Conservation (phyloP, 306 rosid genomes). For the Adenanthera pavonina region DNA sequence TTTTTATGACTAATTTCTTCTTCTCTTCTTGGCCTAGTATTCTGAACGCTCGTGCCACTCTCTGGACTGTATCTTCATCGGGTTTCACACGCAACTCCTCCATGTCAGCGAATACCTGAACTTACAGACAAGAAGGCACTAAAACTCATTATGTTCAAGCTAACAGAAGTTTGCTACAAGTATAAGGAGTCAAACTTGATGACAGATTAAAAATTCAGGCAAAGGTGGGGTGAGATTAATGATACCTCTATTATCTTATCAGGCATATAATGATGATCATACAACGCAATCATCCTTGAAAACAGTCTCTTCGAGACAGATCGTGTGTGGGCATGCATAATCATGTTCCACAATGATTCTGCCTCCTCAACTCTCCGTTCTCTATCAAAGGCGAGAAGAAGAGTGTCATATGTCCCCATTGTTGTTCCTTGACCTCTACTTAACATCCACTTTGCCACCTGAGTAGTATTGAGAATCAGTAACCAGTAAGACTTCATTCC, state of each 20-base stretch:
- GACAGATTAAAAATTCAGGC: constrained; percentile 19
- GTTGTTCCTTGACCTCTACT: constrained; percentile 97
- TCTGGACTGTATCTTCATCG: constrained; percentile 82
- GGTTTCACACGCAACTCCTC: constrained; percentile 82
- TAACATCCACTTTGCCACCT: constrained; percentile 98
- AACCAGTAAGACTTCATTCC: constrained; percentile 26
- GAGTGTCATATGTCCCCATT: constrained; percentile 90
- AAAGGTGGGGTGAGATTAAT: constrained; percentile 13
- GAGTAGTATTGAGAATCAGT: constrained; percentile 36
- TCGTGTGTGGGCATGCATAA: constrained; percentile 71
- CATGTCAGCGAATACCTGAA: constrained; percentile 91
- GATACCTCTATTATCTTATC: constrained; percentile 75
- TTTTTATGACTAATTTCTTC: constrained; percentile 56
- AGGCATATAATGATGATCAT: constrained; percentile 73
- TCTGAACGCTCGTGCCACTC: constrained; percentile 69
- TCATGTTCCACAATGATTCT: constrained; percentile 96
- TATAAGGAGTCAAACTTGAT: background rate
- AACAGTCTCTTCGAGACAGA: constrained; percentile 79
- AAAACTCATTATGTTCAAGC: constrained; percentile 3
- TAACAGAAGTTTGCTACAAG: background rate
- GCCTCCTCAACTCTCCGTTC: constrained; percentile 89
- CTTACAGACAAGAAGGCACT: constrained; percentile 16
- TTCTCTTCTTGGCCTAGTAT: constrained; percentile 74
- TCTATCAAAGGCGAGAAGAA: constrained; percentile 88
- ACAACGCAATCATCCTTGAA: constrained; percentile 85